Base-by-base conservation (phyloP, 768 basidiomycete species). In the Rhizopogon sp. region DNA sequence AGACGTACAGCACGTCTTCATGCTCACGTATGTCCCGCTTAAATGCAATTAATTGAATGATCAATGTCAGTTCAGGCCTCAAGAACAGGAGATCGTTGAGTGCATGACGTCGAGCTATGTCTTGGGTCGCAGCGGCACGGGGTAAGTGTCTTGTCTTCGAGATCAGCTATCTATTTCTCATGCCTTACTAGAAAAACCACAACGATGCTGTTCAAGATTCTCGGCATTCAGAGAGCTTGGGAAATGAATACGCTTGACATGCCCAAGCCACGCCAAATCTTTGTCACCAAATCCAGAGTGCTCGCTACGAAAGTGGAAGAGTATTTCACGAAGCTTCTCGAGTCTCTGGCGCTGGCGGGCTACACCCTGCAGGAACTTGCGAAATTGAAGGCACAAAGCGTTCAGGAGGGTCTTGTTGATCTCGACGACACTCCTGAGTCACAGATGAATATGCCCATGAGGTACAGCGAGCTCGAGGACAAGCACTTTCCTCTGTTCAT, bases 161-260 rank as follows among this genome's bases (percentile, higher is more conserved):
- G 17, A 40, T 11, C 20, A 14, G 41, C 28, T 40, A 25, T 17
- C 6, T 20, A 10, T 16, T 25, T 37, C n/a, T 11, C 22, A 5
- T 16, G 11, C 54, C 56, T 43, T 5, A 20, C 16, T 43, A 87
- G 87, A 1, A 88, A 88, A 75, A 89, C 85, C 0, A 89, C 88
- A 0, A 84, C 86, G 0, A 87, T 90, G 78, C 70, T 90, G 1
- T 86, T 84, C 72, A 88, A 87, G 65, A 88, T 90, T 79, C 73
- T 88, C 2, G 77, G 79, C 1, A 80, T 87, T 6, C 83, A 89
- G 58, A 70, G 78, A n/a, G 74, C 79, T 2, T 84, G 77, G 69
- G 66, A 78, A 39, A 56, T 72, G 25, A 66, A 70, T 22, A 65
- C 65, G 8, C 35, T 31, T 10, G 70, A 64, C 16, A 65, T 73